Evolutionary conservation across 1,284 basidiomycete species (phyloP).

Genomic region (Taiwanofungus camphoratus): DNA sequence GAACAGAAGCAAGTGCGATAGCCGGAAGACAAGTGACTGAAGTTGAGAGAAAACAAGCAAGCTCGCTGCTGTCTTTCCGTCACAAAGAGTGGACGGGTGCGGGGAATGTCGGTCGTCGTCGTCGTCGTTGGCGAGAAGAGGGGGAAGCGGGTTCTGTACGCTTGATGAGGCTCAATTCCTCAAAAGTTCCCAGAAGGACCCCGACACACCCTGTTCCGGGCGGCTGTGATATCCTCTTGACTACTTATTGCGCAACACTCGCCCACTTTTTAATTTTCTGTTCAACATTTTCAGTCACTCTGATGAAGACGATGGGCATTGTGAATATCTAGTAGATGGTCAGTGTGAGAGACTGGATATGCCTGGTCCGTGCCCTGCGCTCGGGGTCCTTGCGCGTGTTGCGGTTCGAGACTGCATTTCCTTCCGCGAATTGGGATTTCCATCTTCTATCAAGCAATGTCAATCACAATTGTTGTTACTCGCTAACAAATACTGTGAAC

Average conservation of each 20-base stretch:
- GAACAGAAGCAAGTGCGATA: conserved; percentile 12
- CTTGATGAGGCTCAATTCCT: too few species aligned
- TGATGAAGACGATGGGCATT: not conserved
- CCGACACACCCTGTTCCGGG: not conserved
- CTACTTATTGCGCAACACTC: not conserved
- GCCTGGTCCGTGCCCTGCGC: not conserved
- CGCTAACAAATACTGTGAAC: too few species aligned
- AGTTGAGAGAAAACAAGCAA: not conserved
- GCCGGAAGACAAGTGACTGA: not conserved
- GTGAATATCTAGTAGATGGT: not conserved
- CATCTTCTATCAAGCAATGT: too few species aligned
- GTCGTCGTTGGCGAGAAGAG: not conserved
- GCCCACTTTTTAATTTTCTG: not conserved
- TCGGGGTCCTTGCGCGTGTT: not conserved
- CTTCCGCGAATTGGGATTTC: too few species aligned
- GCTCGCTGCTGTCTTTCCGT: not conserved
- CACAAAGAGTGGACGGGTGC: not conserved
- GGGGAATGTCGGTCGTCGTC: not conserved
- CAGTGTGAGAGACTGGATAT: not conserved
- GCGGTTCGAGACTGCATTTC: not conserved
- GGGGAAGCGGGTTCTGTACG: not conserved
- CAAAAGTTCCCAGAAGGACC: not conserved
- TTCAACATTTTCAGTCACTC: not conserved
- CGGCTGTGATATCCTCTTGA: not conserved
- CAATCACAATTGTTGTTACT: too few species aligned